Conservation (phyloP, 441 rosid species). For the Gossypium laxum region DNA sequence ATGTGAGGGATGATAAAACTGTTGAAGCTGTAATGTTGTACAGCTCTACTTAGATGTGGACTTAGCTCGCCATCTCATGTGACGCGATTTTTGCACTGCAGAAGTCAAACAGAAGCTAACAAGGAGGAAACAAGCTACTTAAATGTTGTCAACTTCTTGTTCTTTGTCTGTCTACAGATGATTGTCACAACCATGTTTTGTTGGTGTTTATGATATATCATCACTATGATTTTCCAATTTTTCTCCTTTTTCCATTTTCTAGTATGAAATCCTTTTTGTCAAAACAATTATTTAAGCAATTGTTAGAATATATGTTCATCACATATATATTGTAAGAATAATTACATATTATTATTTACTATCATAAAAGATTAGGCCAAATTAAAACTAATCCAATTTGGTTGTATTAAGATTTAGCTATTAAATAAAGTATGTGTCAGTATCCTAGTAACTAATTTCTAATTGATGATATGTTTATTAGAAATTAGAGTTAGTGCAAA, state of each 20-base stretch:
- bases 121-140: not conserved
- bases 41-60: not conserved
- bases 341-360: too few relatives aligned
- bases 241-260: not conserved
- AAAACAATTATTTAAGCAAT: not conserved
- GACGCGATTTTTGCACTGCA: not conserved
- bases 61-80: not conserved
- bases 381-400: not conserved
- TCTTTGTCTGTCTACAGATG: not conserved
- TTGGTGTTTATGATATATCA: not conserved
- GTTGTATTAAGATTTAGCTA: too few relatives aligned
- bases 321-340: too few relatives aligned
- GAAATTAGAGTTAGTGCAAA: too few relatives aligned
- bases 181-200: slow-evolving; percentile 17
- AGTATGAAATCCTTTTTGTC: not conserved
- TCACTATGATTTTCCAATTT: not conserved
- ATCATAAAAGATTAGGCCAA: not conserved
- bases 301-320: too few relatives aligned
- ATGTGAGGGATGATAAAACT: not conserved
- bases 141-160: not conserved
- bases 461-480: too few relatives aligned
- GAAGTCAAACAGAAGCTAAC: not conserved
- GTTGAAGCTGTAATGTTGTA: not conserved
- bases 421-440: too few relatives aligned
- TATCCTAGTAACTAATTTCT: too few relatives aligned